Conservation (phyloP, 306 rosid genomes). For the Cucumis hystrix region DNA sequence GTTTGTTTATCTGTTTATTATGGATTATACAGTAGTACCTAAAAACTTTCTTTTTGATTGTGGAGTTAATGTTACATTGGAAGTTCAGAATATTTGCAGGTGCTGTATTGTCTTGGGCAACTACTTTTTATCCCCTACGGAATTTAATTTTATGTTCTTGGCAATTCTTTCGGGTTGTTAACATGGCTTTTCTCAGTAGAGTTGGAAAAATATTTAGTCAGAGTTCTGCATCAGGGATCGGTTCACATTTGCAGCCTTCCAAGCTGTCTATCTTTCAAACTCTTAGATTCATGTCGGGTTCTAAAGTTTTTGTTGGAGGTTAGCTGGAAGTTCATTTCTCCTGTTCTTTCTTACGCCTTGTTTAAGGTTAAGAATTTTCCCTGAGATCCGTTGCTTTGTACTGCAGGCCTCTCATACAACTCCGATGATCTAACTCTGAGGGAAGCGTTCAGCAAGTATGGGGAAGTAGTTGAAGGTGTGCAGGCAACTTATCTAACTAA, state of each 20-base stretch:
- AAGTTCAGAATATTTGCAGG: not conserved
- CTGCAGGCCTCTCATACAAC: slow-evolving; percentile 52
- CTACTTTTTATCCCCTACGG: not conserved
- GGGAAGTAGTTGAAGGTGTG: slow-evolving; percentile 70
- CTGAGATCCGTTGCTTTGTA: not conserved
- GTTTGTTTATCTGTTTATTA: not conserved
- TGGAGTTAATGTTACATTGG: not conserved
- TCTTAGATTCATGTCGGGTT: slow-evolving; percentile 50
- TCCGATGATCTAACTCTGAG: slow-evolving; percentile 56
- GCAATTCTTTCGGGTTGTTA: slow-evolving; percentile 15
- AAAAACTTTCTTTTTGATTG: not conserved
- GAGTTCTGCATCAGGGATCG: slow-evolving; percentile 29
- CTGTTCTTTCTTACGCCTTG: not conserved
- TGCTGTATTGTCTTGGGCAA: not conserved
- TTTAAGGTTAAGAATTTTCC: not conserved
- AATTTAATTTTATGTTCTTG: not conserved
- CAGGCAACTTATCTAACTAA: not conserved
- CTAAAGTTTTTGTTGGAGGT: slow-evolving; percentile 89
- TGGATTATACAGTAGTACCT: not conserved
- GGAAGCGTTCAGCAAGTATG: slow-evolving; percentile 66
- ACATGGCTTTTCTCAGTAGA: slow-evolving; percentile 73
- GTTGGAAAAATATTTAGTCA: slow-evolving; percentile 59
- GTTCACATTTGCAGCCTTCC: slow-evolving; percentile 28
- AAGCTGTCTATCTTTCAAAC: slow-evolving; percentile 43
- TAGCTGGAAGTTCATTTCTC: not conserved